Evolutionary conservation across 2,329 filamentous ascomycete genomes (phyloP), one percentile per base, ranked within the genome.

Genomic region (Penicillium sp.): DNA sequence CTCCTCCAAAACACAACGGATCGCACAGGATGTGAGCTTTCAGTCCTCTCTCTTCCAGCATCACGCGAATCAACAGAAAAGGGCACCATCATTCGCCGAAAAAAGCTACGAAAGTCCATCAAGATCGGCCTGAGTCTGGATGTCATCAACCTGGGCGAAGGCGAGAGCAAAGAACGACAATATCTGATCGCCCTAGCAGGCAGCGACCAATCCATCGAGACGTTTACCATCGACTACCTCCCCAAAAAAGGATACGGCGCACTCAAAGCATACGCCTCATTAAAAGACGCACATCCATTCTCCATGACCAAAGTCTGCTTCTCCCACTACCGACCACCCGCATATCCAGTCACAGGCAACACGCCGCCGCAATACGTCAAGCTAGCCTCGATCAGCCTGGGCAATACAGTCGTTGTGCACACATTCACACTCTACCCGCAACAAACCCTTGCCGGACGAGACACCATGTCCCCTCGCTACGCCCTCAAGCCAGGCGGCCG

Each of bases 171-270:
- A 52, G 85, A 88, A 58, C 83, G 86, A 47, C 91, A 97, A 72
- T 88, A 91, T 62, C 83, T 88, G 47, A 81, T 96, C 62, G 92
- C 91, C 6, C 84, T 95, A 14, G 89, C 89, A 2, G 88, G 87
- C 8, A 88, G 89, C 64, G 89, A 95, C 70, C 85, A 86, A 59
- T 91, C 90, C 11, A 86, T 96, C 62, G 84, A 83, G 5, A 76
- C 96, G 26, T 88, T 87, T 71, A 92, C 90, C 0, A 76, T 96
- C 57, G 88, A 95, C 62, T 89, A 90, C 68, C 69, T 75, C 6
- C 71, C 70, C 2, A 67, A 65, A 28, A 56, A 56, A 43, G 35
- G 70, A 2, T 75, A 81, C 62, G 74, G 77, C 42, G 70, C 72
- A 7, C 76, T 86, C 65, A 72, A 73, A 43, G 67, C 70, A 7